Base-by-base conservation (phyloP, 495 filamentous ascomycete genomes). In the Hyaloscypha finlandica region DNA sequence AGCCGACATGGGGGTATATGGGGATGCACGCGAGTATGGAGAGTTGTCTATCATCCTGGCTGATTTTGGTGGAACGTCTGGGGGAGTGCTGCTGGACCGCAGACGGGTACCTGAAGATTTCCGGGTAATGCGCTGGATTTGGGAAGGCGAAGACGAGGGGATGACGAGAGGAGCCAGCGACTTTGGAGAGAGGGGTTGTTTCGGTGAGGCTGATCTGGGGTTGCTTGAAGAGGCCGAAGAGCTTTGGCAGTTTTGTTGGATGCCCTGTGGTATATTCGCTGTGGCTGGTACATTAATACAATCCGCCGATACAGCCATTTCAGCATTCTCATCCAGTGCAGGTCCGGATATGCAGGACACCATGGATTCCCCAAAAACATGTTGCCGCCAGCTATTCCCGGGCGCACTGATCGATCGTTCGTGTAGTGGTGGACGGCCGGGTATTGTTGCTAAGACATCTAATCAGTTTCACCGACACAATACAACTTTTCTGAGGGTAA, bases 371-470 rank as follows among this genome's bases (percentile, higher is more conserved):
- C 72, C 75, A 33, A 82, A 74, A 8, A 78, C 74, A 61, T 79
- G 77, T 45, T 78, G 75, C 55, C 81, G 79, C 81, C 82, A 84
- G 53, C 75, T 78, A 67, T 79, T 77, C 70, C 80, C 85, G 32
- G 88, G 88, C 45, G 87, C 85, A 74, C 87, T 90, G 67, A 83
- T 85, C 42, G 88, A 90, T 68, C 89, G 81, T 75, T 89, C 87
- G 74, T 90, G 87, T 31, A 89, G 73, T 19, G 88, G 82, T 60
- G 85, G 87, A 37, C 87, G 84, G 33, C 88, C 90, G 37, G 90
- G 90, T 64, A 92, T 90, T 31, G 90, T 92, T 68, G 90, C 90
- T 92, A 56, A 42, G 31, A 35, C 29, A 70, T 80, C 63, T 80
- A 35, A 55, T 68, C 52, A 68, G 65, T 58, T 42, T 58, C 29